These are phyloP conservation scores for Pichia norvegensis DNA, from an alignment of 1,139 yeast species.

Conservation along the genomic window DNA sequence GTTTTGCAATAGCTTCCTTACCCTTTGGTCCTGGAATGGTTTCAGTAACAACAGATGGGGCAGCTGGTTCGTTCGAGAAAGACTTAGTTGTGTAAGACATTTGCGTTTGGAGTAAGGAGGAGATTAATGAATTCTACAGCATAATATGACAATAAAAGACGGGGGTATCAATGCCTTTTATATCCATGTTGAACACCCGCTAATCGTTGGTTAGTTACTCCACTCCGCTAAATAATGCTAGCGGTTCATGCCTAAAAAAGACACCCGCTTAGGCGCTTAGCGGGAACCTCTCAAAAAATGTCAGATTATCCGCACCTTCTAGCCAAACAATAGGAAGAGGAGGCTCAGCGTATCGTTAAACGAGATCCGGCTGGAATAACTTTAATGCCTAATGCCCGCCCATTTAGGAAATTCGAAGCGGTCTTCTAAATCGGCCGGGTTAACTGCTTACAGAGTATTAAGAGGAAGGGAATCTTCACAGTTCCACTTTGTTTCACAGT, in stretches of 20 bases:
- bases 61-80: slow-evolving; percentile 57
- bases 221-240: background rate
- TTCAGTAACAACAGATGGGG: slow-evolving; percentile 45
- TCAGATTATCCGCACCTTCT: no score
- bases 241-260: background rate
- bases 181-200: background rate
- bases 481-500: no score
- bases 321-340: no score
- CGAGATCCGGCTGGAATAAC: no score
- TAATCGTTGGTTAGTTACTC: background rate
- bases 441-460: no score
- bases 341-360: no score
- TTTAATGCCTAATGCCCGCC: no score
- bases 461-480: no score
- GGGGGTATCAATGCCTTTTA: background rate
- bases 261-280: background rate
- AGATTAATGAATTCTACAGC: background rate
- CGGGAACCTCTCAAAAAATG: no score
- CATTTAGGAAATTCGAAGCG: no score
- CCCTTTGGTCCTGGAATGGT: slow-evolving; percentile 61
- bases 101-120: background rate
- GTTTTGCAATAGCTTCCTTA: slow-evolving; percentile 35
- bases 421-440: no score
- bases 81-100: slow-evolving; percentile 28
- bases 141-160: background rate